phyloP scores from a whole-genome alignment of 1,139 yeast genomes.

The Petasospora fabianii region DNA sequence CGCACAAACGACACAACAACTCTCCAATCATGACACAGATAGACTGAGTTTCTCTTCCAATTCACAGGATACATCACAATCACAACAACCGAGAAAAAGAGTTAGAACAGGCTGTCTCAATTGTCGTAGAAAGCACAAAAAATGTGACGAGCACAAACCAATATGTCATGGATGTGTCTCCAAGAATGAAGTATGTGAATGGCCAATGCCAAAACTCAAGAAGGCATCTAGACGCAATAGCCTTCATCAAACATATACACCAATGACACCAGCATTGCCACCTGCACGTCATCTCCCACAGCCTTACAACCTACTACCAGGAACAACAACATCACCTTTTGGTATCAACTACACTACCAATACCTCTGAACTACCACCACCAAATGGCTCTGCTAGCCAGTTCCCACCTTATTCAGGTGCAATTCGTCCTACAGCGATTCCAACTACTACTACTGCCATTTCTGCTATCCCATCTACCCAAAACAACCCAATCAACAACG shows the following conservation, averaged over 20 bases:
- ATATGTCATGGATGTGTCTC: constrained; percentile 38
- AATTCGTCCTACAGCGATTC: too few relatives aligned
- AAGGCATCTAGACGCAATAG: constrained; percentile 10
- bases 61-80: neutral
- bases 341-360: neutral
- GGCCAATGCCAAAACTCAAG: constrained; percentile 36
- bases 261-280: neutral
- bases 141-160: constrained; percentile 28
- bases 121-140: constrained; percentile 28
- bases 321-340: neutral
- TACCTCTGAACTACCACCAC: too few relatives aligned
- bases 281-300: neutral
- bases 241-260: constrained; percentile 2
- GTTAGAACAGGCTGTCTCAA: constrained; percentile 28
- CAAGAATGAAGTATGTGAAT: constrained; percentile 42
- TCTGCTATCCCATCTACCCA: too few relatives aligned
- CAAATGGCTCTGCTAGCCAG: too few relatives aligned
- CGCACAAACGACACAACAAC: too few relatives aligned
- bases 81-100: constrained; percentile 16
- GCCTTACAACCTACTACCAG: neutral
- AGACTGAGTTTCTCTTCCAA: too few relatives aligned
- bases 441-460: too few relatives aligned
- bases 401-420: too few relatives aligned
- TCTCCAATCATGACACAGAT: neutral
- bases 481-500: too few relatives aligned